phyloP scores from a whole-genome alignment of 2,329 filamentous ascomycete genomes.

The Trichophyton mentagrophytes region DNA sequence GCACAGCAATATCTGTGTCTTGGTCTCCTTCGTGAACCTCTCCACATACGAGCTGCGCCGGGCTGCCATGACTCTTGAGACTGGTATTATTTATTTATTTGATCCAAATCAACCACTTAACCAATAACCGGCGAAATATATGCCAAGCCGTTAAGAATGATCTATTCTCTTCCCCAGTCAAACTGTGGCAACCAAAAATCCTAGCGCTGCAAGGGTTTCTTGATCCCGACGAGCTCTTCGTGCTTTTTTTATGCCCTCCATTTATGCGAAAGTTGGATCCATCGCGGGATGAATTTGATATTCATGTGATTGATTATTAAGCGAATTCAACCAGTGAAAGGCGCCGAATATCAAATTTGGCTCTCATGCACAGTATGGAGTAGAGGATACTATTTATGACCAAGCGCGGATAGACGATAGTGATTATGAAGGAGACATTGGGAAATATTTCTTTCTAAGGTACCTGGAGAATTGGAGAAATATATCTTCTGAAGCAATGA shows the following conservation, averaged over 20 bases:
- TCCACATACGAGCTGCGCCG: constrained; percentile 61
- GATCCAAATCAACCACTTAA: not conserved
- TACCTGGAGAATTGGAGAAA: not conserved
- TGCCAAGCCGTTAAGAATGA: not conserved
- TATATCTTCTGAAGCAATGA: not conserved
- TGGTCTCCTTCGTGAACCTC: constrained; percentile 95
- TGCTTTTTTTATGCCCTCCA: not conserved
- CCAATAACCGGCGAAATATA: too few species aligned
- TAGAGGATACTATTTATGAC: too few species aligned
- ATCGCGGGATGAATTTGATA: not conserved
- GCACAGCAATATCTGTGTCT: constrained; percentile 84
- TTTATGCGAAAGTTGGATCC: not conserved
- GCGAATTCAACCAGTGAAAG: not conserved
- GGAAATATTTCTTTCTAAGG: too few species aligned
- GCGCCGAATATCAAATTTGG: not conserved
- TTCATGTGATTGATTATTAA: not conserved
- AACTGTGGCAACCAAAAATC: not conserved
- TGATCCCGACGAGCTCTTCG: not conserved
- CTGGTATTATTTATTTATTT: not conserved
- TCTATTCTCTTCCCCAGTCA: not conserved
- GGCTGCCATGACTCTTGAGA: not conserved
- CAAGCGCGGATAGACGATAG: too few species aligned
- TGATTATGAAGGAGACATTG: too few species aligned
- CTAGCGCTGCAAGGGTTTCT: not conserved
- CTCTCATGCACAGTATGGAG: too few species aligned